Evolutionary conservation across 306 rosid species (phyloP), one percentile per base, ranked within the genome.

Genomic region (Acacia melanoxylon): DNA sequence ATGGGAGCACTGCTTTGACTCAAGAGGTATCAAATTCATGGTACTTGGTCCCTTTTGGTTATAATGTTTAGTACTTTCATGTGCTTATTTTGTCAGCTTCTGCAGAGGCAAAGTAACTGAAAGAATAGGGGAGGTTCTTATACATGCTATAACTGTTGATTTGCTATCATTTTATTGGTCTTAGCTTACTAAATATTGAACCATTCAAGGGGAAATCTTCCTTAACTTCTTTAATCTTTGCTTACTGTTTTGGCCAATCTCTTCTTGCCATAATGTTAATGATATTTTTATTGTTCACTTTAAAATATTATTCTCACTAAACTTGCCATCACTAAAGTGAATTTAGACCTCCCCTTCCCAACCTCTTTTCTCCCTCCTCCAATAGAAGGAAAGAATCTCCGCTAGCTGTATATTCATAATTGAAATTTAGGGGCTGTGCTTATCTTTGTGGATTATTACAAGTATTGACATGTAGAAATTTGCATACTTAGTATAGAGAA

Each of bases 11-110:
- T 80, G 65, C 83, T 74, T 68, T 76, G 61, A 84, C 88, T 45
- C 78, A 80, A 69, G 91, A 89, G 96, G 97, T 93, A 90, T 72
- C 54, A 27, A n/a, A 10, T 44, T 68, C 52, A 15, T 74, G 31
- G 63, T 54, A 56, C 78, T 61, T 58, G 72, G 67, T 72, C 63
- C 24, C 15, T 68, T 75, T 70, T 72, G 72, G 76, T 77, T 81
- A 71, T 81, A 51, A 76, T 49, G 7, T 33, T 45, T 49, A 48
- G 19, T 69, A 29, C 81, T 77, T 40, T 67, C 72, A 1, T 29
- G n/a, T 81, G 73, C 46, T 24, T 22, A 51, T 73, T 72, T 48
- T 76, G 19, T 51, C n/a, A 44, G 72, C 45, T 82, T n/a, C 68
- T 76, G 52, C 59, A 51, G 67, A 31, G 20, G 71, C 41, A 31